These are phyloP conservation scores for Acanthamoeba culbertsoni DNA, from an alignment of 208 protist genomes.

Conservation along the genomic window DNA sequence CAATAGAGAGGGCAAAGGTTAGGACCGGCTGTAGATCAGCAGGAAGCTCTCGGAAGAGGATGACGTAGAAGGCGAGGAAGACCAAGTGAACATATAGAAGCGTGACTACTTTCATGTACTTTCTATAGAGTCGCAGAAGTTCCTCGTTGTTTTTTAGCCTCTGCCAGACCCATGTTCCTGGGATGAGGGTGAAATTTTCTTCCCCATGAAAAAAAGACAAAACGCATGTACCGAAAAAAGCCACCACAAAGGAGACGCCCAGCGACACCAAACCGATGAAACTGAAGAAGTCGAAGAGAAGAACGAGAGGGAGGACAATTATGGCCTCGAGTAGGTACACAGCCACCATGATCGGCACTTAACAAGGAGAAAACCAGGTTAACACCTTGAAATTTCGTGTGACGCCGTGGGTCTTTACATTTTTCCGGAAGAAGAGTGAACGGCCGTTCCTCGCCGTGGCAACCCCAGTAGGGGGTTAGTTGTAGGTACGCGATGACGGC, in stretches of 20 bases:
- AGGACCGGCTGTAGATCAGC: not conserved
- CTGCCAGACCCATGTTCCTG: slow-evolving; percentile 6
- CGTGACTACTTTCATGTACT: slow-evolving; percentile 57
- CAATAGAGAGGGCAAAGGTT: slow-evolving; percentile 12
- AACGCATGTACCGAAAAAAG: not conserved
- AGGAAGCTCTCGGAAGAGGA: slow-evolving; percentile 45
- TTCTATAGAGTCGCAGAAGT: not conserved
- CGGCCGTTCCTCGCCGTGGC: not conserved
- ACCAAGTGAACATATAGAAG: slow-evolving; percentile 31
- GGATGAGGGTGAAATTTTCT: no score
- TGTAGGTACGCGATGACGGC: slow-evolving; percentile 39
- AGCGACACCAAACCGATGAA: slow-evolving; percentile 55
- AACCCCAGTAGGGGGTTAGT: not conserved
- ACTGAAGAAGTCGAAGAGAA: slow-evolving; percentile 50
- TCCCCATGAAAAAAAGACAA: not conserved
- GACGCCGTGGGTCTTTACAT: no score
- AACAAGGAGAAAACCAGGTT: no score
- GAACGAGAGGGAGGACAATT: not conserved
- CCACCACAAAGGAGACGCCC: not conserved
- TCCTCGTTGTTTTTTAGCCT: not conserved
- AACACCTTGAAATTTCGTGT: no score
- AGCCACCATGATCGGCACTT: slow-evolving; percentile 32
- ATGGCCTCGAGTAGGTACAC: not conserved
- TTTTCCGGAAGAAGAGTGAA: slow-evolving; percentile 33
- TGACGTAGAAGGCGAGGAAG: slow-evolving; percentile 40